A percentile compares a stretch with the other conserved stretches of the same genome.
phyloP scores from a whole-genome alignment of 306 rosid genomes.

The Morella rubra region DNA sequence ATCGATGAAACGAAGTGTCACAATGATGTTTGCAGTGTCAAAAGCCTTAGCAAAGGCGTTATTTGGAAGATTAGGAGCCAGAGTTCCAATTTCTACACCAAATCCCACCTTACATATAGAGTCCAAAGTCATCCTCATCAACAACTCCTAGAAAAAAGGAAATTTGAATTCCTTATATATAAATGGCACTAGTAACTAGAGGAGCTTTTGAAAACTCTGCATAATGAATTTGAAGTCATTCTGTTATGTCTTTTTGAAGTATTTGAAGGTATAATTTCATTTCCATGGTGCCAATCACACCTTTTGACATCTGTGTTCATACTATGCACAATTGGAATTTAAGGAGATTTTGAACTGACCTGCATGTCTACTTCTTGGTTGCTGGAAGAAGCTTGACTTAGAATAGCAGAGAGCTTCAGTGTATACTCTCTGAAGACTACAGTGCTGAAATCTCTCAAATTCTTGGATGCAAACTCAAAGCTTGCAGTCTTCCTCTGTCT shows the following conservation, averaged over 20 bases:
- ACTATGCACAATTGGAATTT: background rate
- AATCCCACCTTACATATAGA: slow-evolving; percentile 93
- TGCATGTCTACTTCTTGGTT: slow-evolving; percentile 81
- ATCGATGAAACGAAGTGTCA: slow-evolving; percentile 85
- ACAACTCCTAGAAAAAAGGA: slow-evolving; percentile 55
- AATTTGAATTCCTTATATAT: background rate
- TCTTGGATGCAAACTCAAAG: slow-evolving; percentile 90
- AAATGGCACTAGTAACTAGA: background rate
- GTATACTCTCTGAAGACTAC: slow-evolving; percentile 72
- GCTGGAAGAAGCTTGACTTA: slow-evolving; percentile 45
- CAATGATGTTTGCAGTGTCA: slow-evolving; percentile 82
- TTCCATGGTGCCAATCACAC: no score
- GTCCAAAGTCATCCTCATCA: slow-evolving; percentile 96
- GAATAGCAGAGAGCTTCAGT: slow-evolving; percentile 62
- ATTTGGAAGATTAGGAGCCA: slow-evolving; percentile 66
- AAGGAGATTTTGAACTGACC: slow-evolving; percentile 39
- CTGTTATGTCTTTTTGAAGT: background rate
- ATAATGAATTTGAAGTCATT: background rate
- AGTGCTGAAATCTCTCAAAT: slow-evolving; percentile 82
- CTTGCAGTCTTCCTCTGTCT: slow-evolving; percentile 91
- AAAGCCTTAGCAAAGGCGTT: slow-evolving; percentile 79
- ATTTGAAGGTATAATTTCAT: background rate
- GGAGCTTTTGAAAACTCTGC: background rate
- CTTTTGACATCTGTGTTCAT: background rate
- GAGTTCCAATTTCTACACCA: slow-evolving; percentile 91